These are phyloP conservation scores for Leersia perrieri DNA, from an alignment of 176 grass and related monocot genomes.

Conservation along the genomic window DNA sequence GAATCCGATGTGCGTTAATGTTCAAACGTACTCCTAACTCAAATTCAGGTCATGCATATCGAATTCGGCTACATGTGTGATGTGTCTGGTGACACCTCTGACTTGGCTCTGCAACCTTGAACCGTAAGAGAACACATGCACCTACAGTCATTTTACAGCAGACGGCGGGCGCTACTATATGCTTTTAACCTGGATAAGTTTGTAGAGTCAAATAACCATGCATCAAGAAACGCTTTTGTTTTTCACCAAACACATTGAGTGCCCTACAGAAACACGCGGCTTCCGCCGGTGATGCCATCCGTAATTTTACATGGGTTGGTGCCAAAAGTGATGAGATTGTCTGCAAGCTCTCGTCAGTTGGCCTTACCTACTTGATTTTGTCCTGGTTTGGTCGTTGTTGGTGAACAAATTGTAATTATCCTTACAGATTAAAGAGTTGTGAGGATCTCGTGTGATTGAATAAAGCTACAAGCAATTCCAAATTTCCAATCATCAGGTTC, in stretches of 20 bases:
- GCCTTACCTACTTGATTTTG: conserved; percentile 3
- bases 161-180: not conserved
- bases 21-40: not conserved
- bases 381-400: not conserved
- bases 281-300: not conserved
- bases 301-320: conserved; percentile 15
- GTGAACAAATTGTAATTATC: not conserved
- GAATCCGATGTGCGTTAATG: not conserved
- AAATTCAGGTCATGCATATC: not conserved
- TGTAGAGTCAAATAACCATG: not conserved
- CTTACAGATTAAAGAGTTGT: not conserved
- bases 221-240: conserved; percentile 13
- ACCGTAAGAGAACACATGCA: not conserved
- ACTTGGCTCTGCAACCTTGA: not conserved
- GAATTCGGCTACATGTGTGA: not conserved
- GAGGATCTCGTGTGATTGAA: not conserved
- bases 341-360: not conserved
- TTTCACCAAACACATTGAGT: not conserved
- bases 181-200: not conserved
- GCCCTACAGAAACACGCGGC: not conserved
- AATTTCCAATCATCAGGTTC: not conserved
- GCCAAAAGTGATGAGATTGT: conserved; percentile 1
- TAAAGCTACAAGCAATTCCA: not conserved
- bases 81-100: not conserved
- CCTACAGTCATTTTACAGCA: not conserved